Evolutionary conservation across 148 eudicot genomes (phyloP).

Genomic region (Camellia sinensis): DNA sequence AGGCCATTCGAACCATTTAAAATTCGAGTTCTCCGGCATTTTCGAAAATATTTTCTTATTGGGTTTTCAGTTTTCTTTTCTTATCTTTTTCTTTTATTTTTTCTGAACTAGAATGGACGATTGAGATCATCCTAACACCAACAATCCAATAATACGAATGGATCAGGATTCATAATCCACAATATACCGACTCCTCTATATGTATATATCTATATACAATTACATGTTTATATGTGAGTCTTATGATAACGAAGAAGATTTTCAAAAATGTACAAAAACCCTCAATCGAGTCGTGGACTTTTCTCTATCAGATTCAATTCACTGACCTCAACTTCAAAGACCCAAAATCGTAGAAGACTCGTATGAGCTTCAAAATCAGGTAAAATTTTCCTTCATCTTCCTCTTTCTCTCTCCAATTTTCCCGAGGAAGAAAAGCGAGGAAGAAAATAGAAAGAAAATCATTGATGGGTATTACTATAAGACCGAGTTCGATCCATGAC

Average conservation of each 20-base stretch:
- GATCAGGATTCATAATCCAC: no score
- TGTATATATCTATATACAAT: no score
- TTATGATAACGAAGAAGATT: background rate
- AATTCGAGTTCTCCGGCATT: no score
- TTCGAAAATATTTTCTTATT: no score
- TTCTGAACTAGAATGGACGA: no score
- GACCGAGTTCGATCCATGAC: conserved; percentile 1
- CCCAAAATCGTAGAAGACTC: background rate
- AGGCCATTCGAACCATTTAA: no score
- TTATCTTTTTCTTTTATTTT: no score
- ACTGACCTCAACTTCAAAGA: background rate
- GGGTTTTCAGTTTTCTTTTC: no score
- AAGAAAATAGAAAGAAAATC: background rate
- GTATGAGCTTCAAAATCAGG: background rate
- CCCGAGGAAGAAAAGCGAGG: background rate
- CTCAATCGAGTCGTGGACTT: background rate
- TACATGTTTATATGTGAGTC: no score
- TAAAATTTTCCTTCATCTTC: background rate
- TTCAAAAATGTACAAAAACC: background rate
- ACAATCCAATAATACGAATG: no score
- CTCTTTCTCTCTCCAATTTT: conserved; percentile 1
- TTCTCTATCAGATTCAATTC: background rate
- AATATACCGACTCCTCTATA: no score
- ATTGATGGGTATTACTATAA: conserved; percentile 13
- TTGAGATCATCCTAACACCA: no score